These are phyloP conservation scores for Colletotrichum siamense DNA, from an alignment of 2,329 filamentous ascomycete genomes.

Conservation along the genomic window DNA sequence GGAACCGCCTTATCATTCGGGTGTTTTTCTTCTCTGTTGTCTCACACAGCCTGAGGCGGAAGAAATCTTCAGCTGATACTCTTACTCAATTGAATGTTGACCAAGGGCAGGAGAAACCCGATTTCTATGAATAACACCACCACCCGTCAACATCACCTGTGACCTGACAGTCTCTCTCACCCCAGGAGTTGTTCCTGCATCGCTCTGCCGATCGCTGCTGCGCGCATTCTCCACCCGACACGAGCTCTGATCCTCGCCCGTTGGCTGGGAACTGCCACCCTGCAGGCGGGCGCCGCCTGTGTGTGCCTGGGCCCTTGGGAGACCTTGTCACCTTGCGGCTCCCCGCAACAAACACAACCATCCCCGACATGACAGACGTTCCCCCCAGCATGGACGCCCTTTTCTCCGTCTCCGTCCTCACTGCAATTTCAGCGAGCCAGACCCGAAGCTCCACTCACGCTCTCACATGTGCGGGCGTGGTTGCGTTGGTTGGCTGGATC, in stretches of 20 bases:
- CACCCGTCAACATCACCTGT: not conserved
- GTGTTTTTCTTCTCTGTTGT: not conserved
- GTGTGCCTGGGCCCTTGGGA: not conserved
- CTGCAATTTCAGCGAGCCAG: not conserved
- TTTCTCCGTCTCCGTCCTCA: not conserved
- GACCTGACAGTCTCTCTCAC: not conserved
- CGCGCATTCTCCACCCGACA: constrained; percentile 1
- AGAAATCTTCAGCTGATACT: not conserved
- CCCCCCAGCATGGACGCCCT: not conserved
- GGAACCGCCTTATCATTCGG: not conserved
- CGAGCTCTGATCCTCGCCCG: not conserved
- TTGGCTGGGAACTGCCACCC: not conserved
- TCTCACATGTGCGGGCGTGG: not conserved
- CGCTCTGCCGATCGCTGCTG: not conserved
- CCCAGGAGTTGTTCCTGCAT: not conserved
- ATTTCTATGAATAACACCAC: not conserved
- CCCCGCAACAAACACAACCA: not conserved
- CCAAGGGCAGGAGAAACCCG: not conserved
- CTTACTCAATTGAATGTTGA: not conserved
- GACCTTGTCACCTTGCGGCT: not conserved
- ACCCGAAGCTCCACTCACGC: not conserved
- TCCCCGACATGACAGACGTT: not conserved
- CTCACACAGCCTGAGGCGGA: not conserved
- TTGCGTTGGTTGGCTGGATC: not conserved
- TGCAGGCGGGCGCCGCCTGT: not conserved